A percentile compares a stretch with the other conserved stretches of the same genome.
These are phyloP conservation scores for Xylaria sp. DNA, from an alignment of 495 filamentous ascomycete genomes.

Conservation along the genomic window DNA sequence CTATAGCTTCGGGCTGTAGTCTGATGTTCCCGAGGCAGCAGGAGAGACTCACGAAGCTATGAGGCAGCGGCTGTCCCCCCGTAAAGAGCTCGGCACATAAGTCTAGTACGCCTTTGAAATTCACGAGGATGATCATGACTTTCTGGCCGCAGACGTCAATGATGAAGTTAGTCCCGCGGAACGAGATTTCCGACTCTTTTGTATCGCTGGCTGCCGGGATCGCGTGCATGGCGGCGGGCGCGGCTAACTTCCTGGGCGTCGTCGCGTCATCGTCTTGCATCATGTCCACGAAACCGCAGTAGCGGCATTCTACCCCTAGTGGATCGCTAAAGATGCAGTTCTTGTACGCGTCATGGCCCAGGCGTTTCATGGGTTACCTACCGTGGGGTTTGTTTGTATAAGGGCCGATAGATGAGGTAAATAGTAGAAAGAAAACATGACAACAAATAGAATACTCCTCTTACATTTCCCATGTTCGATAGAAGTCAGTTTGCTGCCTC, in stretches of 20 bases:
- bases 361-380: not conserved
- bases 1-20: not conserved
- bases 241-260: constrained; percentile 30
- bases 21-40: not conserved
- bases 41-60: not conserved
- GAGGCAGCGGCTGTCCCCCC: constrained; percentile 3
- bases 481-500: not conserved
- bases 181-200: constrained; percentile 19
- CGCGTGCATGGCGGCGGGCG: constrained; percentile 36
- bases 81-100: constrained; percentile 7
- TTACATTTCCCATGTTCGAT: not conserved
- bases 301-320: constrained; percentile 31
- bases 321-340: not conserved
- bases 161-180: constrained; percentile 33
- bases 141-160: constrained; percentile 29
- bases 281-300: constrained; percentile 34
- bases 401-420: not conserved
- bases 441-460: not conserved
- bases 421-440: not conserved
- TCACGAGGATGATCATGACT: constrained; percentile 28
- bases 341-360: not conserved
- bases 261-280: constrained; percentile 23
- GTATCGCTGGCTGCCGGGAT: constrained; percentile 13
- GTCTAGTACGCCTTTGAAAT: constrained; percentile 3
- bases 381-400: not conserved